Conservation (phyloP, 139 green algal species). For the Chlorokybus atmophyticus region DNA sequence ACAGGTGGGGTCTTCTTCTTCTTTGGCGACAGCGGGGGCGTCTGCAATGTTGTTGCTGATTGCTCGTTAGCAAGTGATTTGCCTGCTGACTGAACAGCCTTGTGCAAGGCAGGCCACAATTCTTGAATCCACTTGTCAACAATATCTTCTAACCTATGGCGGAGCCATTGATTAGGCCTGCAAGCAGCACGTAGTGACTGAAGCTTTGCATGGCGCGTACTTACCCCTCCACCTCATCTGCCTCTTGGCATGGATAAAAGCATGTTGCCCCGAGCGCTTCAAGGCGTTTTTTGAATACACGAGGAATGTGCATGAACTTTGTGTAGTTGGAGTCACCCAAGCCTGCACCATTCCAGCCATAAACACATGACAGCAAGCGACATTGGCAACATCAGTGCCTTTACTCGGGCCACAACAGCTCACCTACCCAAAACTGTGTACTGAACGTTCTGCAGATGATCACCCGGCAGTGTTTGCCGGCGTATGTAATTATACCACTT, state of each 20-base stretch:
- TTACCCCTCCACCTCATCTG: slow-evolving; percentile 84
- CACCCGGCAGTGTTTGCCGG: slow-evolving; percentile 5
- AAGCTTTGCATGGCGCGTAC: no score
- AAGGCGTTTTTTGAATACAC: slow-evolving; percentile 47
- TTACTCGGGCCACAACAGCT: no score
- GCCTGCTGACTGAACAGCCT: no score
- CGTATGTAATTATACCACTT: slow-evolving; percentile 50
- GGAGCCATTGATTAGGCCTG: not conserved
- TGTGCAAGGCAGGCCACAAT: no score
- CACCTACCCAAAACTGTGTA: slow-evolving; percentile 67
- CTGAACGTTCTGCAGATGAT: slow-evolving; percentile 33
- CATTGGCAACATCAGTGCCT: no score
- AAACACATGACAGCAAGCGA: slow-evolving; percentile 28
- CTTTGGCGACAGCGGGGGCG: no score
- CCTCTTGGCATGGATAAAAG: slow-evolving; percentile 63
- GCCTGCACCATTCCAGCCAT: slow-evolving; percentile 49
- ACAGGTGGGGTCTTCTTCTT: no score
- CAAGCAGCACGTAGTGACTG: no score
- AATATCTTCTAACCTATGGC: no score
- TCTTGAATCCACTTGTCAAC: slow-evolving; percentile 69
- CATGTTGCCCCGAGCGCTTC: slow-evolving; percentile 55
- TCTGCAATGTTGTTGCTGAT: no score
- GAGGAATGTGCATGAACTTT: slow-evolving; percentile 69
- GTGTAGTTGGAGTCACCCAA: slow-evolving; percentile 97
- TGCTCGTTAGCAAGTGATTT: no score